phyloP scores from a whole-genome alignment of 1,284 basidiomycete genomes.

The Ustilago esculenta region DNA sequence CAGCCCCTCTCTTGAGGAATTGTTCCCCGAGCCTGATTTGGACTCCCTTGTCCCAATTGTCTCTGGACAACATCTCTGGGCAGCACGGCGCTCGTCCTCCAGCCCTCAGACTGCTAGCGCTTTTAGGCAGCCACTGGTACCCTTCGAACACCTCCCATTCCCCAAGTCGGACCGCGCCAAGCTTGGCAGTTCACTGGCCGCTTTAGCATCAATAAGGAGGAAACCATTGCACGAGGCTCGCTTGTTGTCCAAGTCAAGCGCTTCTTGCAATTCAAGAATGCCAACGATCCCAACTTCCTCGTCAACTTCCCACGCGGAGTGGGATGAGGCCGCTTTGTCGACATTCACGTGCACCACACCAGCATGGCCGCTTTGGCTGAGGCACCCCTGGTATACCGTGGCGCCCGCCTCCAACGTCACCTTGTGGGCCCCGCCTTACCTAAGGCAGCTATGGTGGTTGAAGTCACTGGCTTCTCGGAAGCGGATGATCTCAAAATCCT shows the following conservation, averaged over 20 bases:
- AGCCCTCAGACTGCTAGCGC: background rate
- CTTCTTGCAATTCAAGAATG: background rate
- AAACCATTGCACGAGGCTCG: background rate
- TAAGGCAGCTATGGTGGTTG: background rate
- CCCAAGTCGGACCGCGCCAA: background rate
- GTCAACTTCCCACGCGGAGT: background rate
- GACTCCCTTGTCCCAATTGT: no score
- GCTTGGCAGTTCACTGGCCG: background rate
- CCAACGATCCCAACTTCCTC: background rate
- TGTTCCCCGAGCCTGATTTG: no score
- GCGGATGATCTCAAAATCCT: background rate
- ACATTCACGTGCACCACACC: background rate
- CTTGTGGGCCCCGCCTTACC: background rate
- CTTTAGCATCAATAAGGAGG: background rate
- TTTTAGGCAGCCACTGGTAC: background rate
- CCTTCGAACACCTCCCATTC: slow-evolving; percentile 1
- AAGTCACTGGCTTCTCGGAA: background rate
- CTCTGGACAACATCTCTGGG: no score
- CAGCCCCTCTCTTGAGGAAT: no score
- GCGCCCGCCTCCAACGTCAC: background rate
- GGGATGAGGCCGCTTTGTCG: background rate
- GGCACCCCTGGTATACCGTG: background rate
- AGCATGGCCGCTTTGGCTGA: background rate
- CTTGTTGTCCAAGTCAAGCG: background rate
- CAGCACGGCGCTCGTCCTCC: no score